Evolutionary conservation across 2,329 filamentous ascomycete genomes (phyloP), one percentile per base, ranked within the genome.

Genomic region (Botrytis galanthina): DNA sequence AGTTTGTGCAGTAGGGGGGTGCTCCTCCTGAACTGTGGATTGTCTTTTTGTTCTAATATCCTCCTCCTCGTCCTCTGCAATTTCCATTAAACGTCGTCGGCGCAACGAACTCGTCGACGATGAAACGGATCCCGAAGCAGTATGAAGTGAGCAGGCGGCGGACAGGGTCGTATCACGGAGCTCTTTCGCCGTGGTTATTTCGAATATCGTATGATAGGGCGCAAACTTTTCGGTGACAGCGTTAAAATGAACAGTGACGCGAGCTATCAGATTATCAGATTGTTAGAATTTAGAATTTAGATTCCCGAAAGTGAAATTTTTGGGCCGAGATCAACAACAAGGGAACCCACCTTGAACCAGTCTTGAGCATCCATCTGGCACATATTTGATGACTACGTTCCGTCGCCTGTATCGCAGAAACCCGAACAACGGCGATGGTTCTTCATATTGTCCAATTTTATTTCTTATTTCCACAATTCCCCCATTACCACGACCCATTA

Each of bases 381-480:
- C 88, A 82, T 96, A 97, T 84, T 96, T 98, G 82, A 99, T 88
- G 74, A 99, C 84, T 67, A 98, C 92, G 83, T 94, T 98, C 81
- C 94, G 90, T 81, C 95, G 90, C 73, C 95, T 88, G 83, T 98
- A 98, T 79, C 93, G 91, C 78, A 99, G 84, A 81, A 98, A 94
- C 71, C 96, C 96, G 81, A 97, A 99, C 66, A 99, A 85, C 35
- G 96, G 96, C 75, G 94, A 96, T 72, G 89, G 88, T 77, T 98
- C 95, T 73, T 93, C 89, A 81, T 97, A 97, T 75, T 89, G 86
- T 74, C 91, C 88, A 77, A 98, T 91, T 73, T 90, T 88, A 79
- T 90, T 90, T 80, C 94, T 92, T 76, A 96, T 90, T 81, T 98
- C 96, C 75, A 90, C 87, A 74, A 97, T 91, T 76, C 96, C 95